These are phyloP conservation scores for Saccharomyces hybrid DNA, from an alignment of 1,139 yeast genomes.

Conservation along the genomic window DNA sequence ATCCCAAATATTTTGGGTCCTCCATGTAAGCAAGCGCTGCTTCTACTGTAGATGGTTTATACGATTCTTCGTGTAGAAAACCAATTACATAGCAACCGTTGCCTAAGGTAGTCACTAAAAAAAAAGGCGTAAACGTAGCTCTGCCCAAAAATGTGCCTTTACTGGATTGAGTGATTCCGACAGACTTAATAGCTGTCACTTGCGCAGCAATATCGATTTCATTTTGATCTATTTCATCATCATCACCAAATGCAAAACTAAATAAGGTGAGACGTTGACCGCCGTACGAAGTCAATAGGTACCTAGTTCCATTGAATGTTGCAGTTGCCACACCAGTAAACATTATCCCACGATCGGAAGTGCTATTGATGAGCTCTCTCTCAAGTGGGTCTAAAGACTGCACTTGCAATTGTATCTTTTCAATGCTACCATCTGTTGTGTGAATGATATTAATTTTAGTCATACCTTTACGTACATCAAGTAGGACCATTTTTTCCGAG, in stretches of 20 bases:
- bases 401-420: not conserved
- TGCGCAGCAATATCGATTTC: slow-evolving; percentile 7
- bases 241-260: not conserved
- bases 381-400: not conserved
- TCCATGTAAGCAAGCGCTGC: not conserved
- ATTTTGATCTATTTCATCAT: slow-evolving; percentile 2
- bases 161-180: not conserved
- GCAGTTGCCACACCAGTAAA: not conserved
- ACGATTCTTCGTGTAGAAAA: not conserved
- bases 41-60: not conserved
- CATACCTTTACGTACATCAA: not conserved
- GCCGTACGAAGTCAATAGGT: not conserved
- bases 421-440: not conserved
- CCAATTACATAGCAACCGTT: slow-evolving; percentile 13
- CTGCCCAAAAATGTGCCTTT: not conserved
- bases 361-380: not conserved
- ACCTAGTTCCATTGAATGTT: not conserved
- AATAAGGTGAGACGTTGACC: not conserved
- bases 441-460: not conserved
- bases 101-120: slow-evolving; percentile 10
- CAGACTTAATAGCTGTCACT: slow-evolving; percentile 4
- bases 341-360: not conserved
- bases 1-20: not conserved
- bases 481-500: not conserved
- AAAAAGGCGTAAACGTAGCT: slow-evolving; percentile 6